phyloP scores from a whole-genome alignment of 768 basidiomycete genomes.

The Pulveroboletus sp. region DNA sequence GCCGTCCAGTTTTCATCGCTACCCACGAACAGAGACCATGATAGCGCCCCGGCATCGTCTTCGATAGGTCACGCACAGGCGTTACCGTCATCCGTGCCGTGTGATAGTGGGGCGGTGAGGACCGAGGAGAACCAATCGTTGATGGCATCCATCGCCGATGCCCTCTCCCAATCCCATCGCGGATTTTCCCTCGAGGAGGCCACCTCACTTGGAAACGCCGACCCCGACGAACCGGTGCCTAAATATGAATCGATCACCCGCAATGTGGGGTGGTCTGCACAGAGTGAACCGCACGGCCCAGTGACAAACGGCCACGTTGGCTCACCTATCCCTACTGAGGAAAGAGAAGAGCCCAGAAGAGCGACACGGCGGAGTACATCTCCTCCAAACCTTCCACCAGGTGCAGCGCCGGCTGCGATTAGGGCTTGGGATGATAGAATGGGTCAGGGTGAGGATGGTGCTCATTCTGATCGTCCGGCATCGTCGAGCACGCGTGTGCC shows the following conservation, averaged over 20 bases:
- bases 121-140: slow-evolving; percentile 30
- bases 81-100: slow-evolving; percentile 4
- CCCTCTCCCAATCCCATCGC: slow-evolving; percentile 28
- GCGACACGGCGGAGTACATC: slow-evolving; percentile 29
- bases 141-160: slow-evolving; percentile 37
- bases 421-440: slow-evolving; percentile 35
- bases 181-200: slow-evolving; percentile 24
- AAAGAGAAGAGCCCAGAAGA: slow-evolving; percentile 21
- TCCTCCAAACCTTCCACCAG: slow-evolving; percentile 40
- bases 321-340: slow-evolving; percentile 5
- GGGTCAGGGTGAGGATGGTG: slow-evolving; percentile 29
- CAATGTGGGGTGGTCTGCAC: neutral
- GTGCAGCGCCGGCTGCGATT: slow-evolving; percentile 36
- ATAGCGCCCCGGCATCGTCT: slow-evolving; percentile 18
- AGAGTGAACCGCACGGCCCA: slow-evolving; percentile 19
- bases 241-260: slow-evolving; percentile 31
- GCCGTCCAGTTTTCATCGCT: slow-evolving; percentile 57
- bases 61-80: slow-evolving; percentile 2
- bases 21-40: slow-evolving; percentile 42
- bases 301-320: slow-evolving; percentile 13
- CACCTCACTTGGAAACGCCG: slow-evolving; percentile 12
- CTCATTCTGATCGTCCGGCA: slow-evolving; percentile 28
- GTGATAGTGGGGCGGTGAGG: slow-evolving; percentile 2
- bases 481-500: slow-evolving; percentile 31
- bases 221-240: slow-evolving; percentile 34